Conservation (phyloP, 495 filamentous ascomycete species). For the Thermothielavioides terrestris region DNA sequence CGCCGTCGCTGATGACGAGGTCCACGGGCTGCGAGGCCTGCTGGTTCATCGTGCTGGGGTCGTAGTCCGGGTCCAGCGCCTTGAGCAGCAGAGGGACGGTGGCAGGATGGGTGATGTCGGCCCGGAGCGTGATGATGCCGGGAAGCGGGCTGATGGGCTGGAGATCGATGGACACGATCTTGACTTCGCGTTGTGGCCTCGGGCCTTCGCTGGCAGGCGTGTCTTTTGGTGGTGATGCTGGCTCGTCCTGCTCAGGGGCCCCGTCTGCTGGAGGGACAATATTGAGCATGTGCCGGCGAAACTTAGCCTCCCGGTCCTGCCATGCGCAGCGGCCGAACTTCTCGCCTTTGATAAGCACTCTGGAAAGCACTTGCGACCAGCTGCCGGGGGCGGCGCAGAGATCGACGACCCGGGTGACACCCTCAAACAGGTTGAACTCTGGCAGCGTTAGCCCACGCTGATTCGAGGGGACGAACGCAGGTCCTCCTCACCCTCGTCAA, state of each 20-base stretch:
- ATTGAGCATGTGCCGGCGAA: constrained; percentile 47
- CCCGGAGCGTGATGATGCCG: constrained; percentile 82
- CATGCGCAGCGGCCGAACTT: constrained; percentile 76
- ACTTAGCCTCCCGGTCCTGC: constrained; percentile 65
- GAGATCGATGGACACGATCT: constrained; percentile 90
- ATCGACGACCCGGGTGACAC: constrained; percentile 88
- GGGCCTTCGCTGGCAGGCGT: constrained; percentile 14
- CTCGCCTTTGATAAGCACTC: constrained; percentile 86
- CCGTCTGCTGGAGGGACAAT: constrained; percentile 28
- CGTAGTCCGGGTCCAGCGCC: constrained; percentile 71
- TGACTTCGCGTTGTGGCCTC: constrained; percentile 64
- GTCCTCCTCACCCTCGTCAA: constrained; percentile 58
- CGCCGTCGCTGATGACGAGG: constrained; percentile 88
- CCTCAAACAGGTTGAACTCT: constrained; percentile 87
- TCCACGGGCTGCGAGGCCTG: constrained; percentile 66
- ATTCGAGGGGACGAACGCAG: background rate
- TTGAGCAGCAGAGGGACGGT: constrained; percentile 81
- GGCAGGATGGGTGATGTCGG: constrained; percentile 94
- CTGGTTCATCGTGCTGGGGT: constrained; percentile 39
- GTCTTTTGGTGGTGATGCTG: background rate
- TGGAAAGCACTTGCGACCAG: constrained; percentile 92
- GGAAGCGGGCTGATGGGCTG: constrained; percentile 91
- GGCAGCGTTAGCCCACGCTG: background rate
- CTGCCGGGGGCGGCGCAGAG: constrained; percentile 92
- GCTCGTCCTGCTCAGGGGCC: constrained; percentile 17